These are phyloP conservation scores for Adiantum capillusveneris DNA, from an alignment of 75 land plant species.

Conservation along the genomic window DNA sequence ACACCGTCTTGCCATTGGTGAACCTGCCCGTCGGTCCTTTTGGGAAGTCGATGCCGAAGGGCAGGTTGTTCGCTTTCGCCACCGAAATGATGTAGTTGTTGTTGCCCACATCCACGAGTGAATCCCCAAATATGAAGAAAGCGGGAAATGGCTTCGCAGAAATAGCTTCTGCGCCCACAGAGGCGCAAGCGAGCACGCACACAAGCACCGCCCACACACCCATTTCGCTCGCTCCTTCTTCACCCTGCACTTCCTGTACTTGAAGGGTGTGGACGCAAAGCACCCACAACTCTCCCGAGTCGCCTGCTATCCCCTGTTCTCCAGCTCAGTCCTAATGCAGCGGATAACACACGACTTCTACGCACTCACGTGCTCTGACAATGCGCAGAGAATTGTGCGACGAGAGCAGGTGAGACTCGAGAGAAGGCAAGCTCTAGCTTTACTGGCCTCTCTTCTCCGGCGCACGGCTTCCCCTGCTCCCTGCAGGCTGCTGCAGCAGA, in stretches of 20 bases:
- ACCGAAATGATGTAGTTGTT: conserved; percentile 57
- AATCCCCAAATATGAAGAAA: conserved; percentile 64
- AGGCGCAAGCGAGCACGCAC: not conserved
- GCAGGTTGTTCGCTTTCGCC: conserved; percentile 46
- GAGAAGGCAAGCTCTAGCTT: too few relatives aligned
- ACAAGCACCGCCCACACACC: not conserved
- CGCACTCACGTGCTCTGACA: not conserved
- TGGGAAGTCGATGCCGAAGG: conserved; percentile 55
- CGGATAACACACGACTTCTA: too few relatives aligned
- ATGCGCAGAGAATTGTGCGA: not conserved
- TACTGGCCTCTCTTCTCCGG: too few relatives aligned
- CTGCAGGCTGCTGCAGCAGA: not conserved
- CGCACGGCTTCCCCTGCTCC: not conserved
- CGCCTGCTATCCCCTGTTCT: not conserved
- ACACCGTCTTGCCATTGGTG: conserved; percentile 39
- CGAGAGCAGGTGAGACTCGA: not conserved
- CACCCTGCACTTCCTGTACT: too few relatives aligned
- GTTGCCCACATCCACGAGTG: conserved; percentile 66
- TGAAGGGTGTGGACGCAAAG: not conserved
- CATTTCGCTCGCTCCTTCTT: not conserved
- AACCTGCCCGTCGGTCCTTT: conserved; percentile 54
- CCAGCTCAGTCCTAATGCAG: too few relatives aligned
- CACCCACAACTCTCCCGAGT: not conserved
- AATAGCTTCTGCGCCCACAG: not conserved
- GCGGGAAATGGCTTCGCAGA: conserved; percentile 23